Evolutionary conservation across 1,284 basidiomycete species (phyloP), one percentile per base, ranked within the genome.

Genomic region (Rhodotorula sp.): DNA sequence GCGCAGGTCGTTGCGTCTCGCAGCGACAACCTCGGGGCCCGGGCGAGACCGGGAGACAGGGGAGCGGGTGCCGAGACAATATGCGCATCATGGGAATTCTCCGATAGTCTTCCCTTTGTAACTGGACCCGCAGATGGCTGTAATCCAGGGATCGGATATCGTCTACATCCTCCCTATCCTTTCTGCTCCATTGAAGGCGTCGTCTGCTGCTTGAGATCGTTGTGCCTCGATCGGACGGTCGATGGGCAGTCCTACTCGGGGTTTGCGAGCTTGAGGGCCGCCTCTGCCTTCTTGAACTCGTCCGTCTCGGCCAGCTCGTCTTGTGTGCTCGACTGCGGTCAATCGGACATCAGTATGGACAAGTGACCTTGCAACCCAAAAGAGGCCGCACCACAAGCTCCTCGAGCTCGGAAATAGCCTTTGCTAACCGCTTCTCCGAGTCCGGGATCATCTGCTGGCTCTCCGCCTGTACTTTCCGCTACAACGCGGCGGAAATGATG

Each of bases 391-490:
- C 74, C 27, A 75, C 53, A 29, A 71, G 62, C 39, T 73, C 71
- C 48, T 73, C 69, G 46, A 75, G 60, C 30, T 75, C 74, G 2
- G 56, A 59, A 8, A 75, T 27, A 3, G 74, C 71, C 46, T 73
- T 71, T 9, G 68, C 69, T 6, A 75, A 56, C 24, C 74, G 57
- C 52, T 75, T 68, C 62, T 75, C 69, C 27, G 74, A 67, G 51
- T 75, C 74, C 27, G 74, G 74, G 22, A 75, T 73, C 71, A 75
- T 75, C 53, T 66, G 64, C 49, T 61, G 27, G n/a, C 59, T 65
- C 46, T 75, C 74, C 7, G 71, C 68, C 2, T 67, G 68, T 1
- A 75, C 60, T 24, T 66, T 55, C 13, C 65, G 39, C 74, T 75
- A 69, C 20, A 8, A 3, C 13, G 1, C 2, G 17, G 2, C 2